phyloP scores from a whole-genome alignment of 2,329 filamentous ascomycete species.

The Tympanopsis confertula region DNA sequence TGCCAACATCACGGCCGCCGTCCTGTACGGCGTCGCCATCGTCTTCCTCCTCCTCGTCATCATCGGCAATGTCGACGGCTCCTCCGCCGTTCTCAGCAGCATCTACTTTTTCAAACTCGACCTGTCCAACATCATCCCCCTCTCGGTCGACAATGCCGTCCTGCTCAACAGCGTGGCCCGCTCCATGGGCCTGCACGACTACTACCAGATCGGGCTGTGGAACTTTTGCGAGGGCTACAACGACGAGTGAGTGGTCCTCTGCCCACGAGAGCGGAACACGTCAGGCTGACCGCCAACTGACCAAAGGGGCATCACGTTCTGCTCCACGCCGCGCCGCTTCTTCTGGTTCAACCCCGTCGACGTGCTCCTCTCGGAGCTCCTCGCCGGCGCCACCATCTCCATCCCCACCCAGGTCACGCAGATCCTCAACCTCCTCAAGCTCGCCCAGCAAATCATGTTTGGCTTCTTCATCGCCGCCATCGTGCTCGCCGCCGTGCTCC shows the following conservation, averaged over 20 bases:
- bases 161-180: constrained; percentile 82
- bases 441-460: constrained; percentile 79
- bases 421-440: constrained; percentile 62
- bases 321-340: constrained; percentile 55
- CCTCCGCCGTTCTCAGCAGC: constrained; percentile 41
- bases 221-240: constrained; percentile 81
- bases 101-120: constrained; percentile 81
- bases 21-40: not conserved
- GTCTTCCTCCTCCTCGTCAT: constrained; percentile 30
- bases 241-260: constrained; percentile 18
- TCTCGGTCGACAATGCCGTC: constrained; percentile 56
- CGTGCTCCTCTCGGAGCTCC: constrained; percentile 68
- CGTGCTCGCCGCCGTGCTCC: constrained; percentile 59
- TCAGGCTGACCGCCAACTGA: too few species aligned
- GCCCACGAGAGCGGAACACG: too few species aligned
- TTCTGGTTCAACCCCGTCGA: constrained; percentile 90
- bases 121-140: constrained; percentile 69
- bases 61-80: constrained; percentile 61
- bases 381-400: constrained; percentile 72
- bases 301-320: constrained; percentile 60
- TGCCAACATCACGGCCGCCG: not conserved
- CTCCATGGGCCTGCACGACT: constrained; percentile 79
- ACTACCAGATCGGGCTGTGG: constrained; percentile 89
- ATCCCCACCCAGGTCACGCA: constrained; percentile 63
- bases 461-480: constrained; percentile 68